Evolutionary conservation across 176 grass and related monocot species (phyloP).

Genomic region (Ampelocalamus luodianensis): DNA sequence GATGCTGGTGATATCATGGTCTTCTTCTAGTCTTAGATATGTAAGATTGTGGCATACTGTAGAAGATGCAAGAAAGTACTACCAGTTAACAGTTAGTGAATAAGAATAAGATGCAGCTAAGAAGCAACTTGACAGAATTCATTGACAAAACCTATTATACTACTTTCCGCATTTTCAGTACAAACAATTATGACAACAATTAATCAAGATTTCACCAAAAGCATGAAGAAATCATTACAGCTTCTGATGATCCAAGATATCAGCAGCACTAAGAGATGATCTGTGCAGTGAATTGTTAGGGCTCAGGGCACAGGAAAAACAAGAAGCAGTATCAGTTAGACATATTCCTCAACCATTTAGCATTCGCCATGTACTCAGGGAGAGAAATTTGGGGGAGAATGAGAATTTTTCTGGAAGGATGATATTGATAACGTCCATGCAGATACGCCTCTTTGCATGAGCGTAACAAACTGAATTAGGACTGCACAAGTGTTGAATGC

Average conservation of each 20-base stretch:
- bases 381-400: not conserved
- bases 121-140: not conserved
- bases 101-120: not conserved
- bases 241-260: not conserved
- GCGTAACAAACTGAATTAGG: not conserved
- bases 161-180: too few relatives aligned
- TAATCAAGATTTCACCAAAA: not conserved
- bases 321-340: not conserved
- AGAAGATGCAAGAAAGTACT: not conserved
- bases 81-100: not conserved
- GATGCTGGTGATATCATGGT: constrained; percentile 25
- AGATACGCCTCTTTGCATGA: not conserved
- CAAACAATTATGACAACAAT: too few relatives aligned
- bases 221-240: not conserved
- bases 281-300: not conserved
- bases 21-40: constrained; percentile 25
- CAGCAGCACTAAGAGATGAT: not conserved
- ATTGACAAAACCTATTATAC: not conserved
- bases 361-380: not conserved
- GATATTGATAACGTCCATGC: not conserved
- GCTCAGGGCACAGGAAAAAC: not conserved
- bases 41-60: not conserved
- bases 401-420: not conserved
- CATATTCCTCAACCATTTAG: not conserved
- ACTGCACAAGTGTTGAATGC: not conserved